phyloP scores from a whole-genome alignment of 1,139 yeast species.

The Taphrina deformans region DNA sequence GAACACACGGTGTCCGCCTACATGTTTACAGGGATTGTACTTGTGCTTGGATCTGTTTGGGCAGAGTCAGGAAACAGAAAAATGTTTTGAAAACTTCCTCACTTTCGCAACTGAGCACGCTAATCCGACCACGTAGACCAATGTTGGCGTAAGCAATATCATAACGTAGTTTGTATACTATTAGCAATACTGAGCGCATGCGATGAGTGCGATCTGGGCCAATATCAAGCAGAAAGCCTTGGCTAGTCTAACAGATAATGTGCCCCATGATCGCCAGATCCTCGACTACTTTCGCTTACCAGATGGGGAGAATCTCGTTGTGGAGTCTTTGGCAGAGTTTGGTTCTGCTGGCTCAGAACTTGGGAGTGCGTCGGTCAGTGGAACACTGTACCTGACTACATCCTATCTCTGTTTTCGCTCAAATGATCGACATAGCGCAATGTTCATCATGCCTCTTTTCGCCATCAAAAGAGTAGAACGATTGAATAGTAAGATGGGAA shows the following conservation, averaged over 20 bases:
- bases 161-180: background rate
- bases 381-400: constrained; percentile 20
- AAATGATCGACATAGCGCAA: constrained; percentile 67
- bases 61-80: background rate
- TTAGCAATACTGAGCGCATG: background rate
- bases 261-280: constrained; percentile 25
- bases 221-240: constrained; percentile 14
- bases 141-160: too few relatives aligned
- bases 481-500: constrained; percentile 69
- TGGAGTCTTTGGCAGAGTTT: constrained; percentile 24
- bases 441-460: constrained; percentile 70
- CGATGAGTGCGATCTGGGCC: constrained; percentile 33
- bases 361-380: background rate
- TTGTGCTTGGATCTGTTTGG: background rate
- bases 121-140: too few relatives aligned
- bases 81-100: too few relatives aligned
- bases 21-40: too few relatives aligned
- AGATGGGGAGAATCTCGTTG: constrained; percentile 12
- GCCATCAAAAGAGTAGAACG: constrained; percentile 84
- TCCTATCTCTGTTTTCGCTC: constrained; percentile 72
- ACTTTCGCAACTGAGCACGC: too few relatives aligned
- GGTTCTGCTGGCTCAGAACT: constrained; percentile 1
- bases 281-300: constrained; percentile 25
- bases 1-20: too few relatives aligned
- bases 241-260: background rate